These are phyloP conservation scores for Jatropha curcas DNA, from an alignment of 345 rosid species.

Conservation along the genomic window DNA sequence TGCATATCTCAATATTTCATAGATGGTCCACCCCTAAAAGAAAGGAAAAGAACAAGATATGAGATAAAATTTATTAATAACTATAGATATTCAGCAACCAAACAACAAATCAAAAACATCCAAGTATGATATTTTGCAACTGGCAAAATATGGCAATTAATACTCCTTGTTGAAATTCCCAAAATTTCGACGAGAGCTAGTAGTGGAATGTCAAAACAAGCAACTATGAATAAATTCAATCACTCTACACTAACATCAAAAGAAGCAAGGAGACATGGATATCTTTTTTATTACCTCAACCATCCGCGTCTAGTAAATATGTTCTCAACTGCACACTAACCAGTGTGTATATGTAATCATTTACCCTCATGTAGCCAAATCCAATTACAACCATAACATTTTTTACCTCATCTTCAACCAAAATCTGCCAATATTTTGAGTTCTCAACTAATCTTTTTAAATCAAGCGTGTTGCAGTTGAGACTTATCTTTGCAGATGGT, in stretches of 20 bases:
- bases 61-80: not conserved
- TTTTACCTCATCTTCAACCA: not conserved
- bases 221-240: not conserved
- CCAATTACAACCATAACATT: not conserved
- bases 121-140: not conserved
- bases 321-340: not conserved
- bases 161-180: not conserved
- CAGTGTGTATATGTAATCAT: not conserved
- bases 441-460: not conserved
- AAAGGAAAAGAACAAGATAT: constrained; percentile 5
- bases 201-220: not conserved
- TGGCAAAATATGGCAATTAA: no score
- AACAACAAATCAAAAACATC: not conserved
- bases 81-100: not conserved
- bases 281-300: not conserved
- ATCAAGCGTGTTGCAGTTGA: not conserved
- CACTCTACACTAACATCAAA: no score
- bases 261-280: not conserved
- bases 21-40: constrained; percentile 86
- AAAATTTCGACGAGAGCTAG: not conserved
- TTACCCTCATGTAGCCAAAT: not conserved
- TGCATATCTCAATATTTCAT: constrained; percentile 85
- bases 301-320: constrained; percentile 14
- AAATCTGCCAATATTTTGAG: not conserved
- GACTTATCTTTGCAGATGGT: not conserved